phyloP scores from a whole-genome alignment of 78 protist genomes.

The Speleostelium caveatum region DNA sequence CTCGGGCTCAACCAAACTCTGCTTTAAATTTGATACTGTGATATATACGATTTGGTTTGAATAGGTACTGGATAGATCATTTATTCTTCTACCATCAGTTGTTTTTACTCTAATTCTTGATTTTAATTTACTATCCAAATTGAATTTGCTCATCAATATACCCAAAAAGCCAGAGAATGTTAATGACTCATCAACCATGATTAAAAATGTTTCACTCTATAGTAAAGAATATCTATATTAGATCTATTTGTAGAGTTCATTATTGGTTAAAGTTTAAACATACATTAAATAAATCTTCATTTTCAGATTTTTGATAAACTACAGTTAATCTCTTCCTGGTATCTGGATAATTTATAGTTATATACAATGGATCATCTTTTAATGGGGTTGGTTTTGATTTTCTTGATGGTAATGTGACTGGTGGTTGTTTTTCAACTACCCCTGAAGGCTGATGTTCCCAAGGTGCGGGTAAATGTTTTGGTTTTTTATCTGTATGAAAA shows the following conservation, averaged over 20 bases:
- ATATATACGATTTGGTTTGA: conserved; percentile 18
- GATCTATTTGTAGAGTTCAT: neutral
- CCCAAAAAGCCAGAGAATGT: conserved; percentile 8
- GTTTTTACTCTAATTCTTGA: conserved; percentile 18
- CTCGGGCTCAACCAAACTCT: neutral
- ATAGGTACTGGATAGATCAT: neutral
- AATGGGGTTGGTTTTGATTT: no score
- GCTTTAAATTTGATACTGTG: neutral
- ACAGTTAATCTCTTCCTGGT: conserved; percentile 28
- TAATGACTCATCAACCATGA: neutral
- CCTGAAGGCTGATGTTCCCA: no score
- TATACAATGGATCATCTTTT: neutral
- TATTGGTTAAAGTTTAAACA: neutral
- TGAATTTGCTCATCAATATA: conserved; percentile 2
- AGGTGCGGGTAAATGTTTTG: no score
- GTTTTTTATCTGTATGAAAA: no score
- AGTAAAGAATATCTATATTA: neutral
- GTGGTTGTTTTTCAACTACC: no score
- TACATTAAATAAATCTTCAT: neutral
- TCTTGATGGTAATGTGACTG: no score
- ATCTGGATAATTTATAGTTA: conserved; percentile 21
- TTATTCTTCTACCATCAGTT: conserved; percentile 7
- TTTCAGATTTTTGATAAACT: neutral
- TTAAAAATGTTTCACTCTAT: neutral
- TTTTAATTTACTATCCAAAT: neutral